These are phyloP conservation scores for Fraxinus platypoda DNA, from an alignment of 305 asterid species.

Conservation along the genomic window DNA sequence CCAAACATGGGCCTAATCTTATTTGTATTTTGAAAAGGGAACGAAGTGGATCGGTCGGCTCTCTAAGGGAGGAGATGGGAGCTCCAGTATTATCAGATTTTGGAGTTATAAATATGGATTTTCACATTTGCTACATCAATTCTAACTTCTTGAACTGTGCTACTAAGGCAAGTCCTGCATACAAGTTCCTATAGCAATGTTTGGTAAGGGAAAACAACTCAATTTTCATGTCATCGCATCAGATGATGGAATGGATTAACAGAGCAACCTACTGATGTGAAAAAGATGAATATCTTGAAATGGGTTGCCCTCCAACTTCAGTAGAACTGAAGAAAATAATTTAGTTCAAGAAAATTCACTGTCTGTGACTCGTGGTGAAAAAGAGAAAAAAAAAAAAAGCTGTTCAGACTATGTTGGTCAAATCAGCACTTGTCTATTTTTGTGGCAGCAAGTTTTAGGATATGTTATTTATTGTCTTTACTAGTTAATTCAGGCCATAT, in stretches of 20 bases:
- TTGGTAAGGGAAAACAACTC: neutral
- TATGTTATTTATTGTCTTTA: neutral
- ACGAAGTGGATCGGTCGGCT: neutral
- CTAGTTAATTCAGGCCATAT: neutral
- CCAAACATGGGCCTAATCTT: neutral
- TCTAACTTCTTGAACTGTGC: neutral
- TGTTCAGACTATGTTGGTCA: neutral
- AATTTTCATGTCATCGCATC: neutral
- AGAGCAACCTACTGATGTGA: neutral
- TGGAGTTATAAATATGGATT: neutral
- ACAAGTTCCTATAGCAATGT: neutral
- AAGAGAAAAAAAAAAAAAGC: neutral
- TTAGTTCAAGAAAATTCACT: neutral
- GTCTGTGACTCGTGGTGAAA: neutral
- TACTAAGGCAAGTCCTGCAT: neutral
- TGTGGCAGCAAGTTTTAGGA: neutral
- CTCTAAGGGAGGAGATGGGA: neutral
- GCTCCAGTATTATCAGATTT: neutral
- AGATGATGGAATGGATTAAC: neutral
- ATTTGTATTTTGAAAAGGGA: neutral
- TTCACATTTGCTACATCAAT: neutral
- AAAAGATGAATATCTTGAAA: neutral
- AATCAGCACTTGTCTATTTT: neutral
- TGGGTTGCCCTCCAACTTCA: neutral
- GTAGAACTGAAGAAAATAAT: neutral